phyloP scores from a whole-genome alignment of 495 filamentous ascomycete species.

The Penicillium nucicola region DNA sequence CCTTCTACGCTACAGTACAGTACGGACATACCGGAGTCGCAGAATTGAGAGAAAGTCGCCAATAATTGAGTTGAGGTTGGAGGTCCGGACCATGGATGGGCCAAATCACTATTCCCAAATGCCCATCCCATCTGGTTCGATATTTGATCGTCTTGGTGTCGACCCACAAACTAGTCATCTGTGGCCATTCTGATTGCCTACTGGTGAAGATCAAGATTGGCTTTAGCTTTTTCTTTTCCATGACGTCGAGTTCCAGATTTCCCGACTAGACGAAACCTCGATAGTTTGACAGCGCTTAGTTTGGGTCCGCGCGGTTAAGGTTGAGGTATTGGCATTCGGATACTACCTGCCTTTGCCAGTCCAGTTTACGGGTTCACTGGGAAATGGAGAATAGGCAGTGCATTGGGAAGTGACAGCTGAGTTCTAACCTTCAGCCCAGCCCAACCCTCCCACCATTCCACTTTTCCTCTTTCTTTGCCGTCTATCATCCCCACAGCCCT shows the following conservation, averaged over 20 bases:
- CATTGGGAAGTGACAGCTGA: constrained; percentile 6
- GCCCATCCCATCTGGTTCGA: neutral
- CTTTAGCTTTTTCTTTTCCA: neutral
- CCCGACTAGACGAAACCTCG: too few relatives aligned
- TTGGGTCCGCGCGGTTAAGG: constrained; percentile 16
- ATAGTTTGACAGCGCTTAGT: constrained; percentile 20
- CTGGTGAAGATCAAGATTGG: neutral
- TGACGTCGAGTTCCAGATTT: constrained; percentile 12
- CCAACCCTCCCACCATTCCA: too few relatives aligned
- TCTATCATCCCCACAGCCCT: neutral
- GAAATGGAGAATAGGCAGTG: too few relatives aligned
- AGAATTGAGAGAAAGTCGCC: neutral
- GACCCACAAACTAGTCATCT: constrained; percentile 4
- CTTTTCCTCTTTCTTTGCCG: neutral
- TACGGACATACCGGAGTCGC: too few relatives aligned
- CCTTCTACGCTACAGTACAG: too few relatives aligned
- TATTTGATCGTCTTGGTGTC: neutral
- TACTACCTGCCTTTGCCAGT: neutral
- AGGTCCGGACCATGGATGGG: neutral
- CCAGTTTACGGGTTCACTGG: too few relatives aligned
- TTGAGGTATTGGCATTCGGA: neutral
- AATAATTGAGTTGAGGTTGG: neutral
- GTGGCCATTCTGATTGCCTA: neutral
- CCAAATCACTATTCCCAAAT: neutral
- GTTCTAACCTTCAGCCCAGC: neutral